Conservation (phyloP, 306 rosid genomes). For the Astragalus membranaceus region DNA sequence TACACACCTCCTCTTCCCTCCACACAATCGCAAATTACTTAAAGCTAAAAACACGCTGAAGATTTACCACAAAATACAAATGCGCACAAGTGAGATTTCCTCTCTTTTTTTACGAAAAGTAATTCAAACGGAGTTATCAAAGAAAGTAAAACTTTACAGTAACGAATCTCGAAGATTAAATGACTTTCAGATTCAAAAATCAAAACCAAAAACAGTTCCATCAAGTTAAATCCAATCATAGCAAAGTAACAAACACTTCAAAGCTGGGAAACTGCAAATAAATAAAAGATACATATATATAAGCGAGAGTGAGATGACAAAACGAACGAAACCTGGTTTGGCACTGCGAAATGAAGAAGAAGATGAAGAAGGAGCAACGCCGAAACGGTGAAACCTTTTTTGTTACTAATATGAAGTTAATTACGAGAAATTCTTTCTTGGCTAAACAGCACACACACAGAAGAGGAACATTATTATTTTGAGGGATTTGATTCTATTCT, state of each 20-base stretch:
- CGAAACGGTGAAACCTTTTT: slow-evolving; percentile 12
- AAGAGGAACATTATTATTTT: slow-evolving; percentile 3
- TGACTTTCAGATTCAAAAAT: slow-evolving; percentile 36
- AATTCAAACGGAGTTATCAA: no score
- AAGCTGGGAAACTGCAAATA: background rate
- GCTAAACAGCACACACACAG: background rate
- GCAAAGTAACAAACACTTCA: background rate
- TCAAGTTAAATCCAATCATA: slow-evolving; percentile 15
- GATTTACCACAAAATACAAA: background rate
- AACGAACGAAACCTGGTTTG: slow-evolving; percentile 29
- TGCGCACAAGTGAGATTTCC: background rate
- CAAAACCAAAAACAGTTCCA: slow-evolving; percentile 13
- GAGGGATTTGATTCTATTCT: background rate
- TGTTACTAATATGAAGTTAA: background rate
- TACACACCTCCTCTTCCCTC: background rate
- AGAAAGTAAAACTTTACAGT: background rate
- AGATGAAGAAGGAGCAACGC: background rate
- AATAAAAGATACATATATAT: background rate
- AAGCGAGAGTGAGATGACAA: background rate
- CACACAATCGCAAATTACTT: background rate
- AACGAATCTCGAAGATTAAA: slow-evolving; percentile 19
- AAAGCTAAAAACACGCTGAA: background rate
- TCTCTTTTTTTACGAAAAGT: background rate
- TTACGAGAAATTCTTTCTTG: background rate
- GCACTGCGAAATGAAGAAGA: background rate